Evolutionary conservation across 225 moss, liverwort and hornwort genomes (phyloP), one percentile per base, ranked within the genome.

Genomic region (Asterella californica): DNA sequence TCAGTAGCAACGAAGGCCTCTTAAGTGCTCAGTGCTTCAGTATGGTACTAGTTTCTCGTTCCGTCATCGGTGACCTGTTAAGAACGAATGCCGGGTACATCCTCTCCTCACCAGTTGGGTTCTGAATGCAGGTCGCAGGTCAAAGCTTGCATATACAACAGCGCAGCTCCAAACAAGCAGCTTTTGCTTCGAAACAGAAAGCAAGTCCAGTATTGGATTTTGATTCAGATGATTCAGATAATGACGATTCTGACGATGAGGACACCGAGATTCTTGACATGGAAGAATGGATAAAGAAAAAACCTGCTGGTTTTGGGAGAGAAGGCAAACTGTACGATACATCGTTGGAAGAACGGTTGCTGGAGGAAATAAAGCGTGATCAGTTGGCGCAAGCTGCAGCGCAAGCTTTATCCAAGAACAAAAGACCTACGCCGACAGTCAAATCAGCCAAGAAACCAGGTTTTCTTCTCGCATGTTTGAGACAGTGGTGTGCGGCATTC

Each of bases 281-380:
- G 97, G 82, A 89, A 25, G 93, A 92, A 47, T 99, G 97, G 97
- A 87, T 88, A 83, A 79, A 75, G 4, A 88, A 87, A 64, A 90
- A 89, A 77, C 94, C 97, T 34, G 0, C 89, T n/a, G 94, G 97
- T 22, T 99, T 99, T 75, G 97, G 94, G n/a, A n/a, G n/a, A 2
- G 42, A 42, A 42, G 42, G 42, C 42, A 42, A 42, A 42, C 42
- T 42, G 42, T 94, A 94, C 67, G 96, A 96, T 75, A 83, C 91
- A 27, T 48, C 88, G 18, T 76, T 96, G 82, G 96, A 96, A 78
- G 94, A 94, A 27, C 91, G 90, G 62, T 74, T 96, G 74, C 57
- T 92, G 75, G 80, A 80, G 61, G 96, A 92, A 81, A 89, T 94
- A 9, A 87, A 96, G 83, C 80, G 82, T 38, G 89, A 90, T 25